phyloP scores from a whole-genome alignment of 495 filamentous ascomycete genomes.

The Echria macrotheca region DNA sequence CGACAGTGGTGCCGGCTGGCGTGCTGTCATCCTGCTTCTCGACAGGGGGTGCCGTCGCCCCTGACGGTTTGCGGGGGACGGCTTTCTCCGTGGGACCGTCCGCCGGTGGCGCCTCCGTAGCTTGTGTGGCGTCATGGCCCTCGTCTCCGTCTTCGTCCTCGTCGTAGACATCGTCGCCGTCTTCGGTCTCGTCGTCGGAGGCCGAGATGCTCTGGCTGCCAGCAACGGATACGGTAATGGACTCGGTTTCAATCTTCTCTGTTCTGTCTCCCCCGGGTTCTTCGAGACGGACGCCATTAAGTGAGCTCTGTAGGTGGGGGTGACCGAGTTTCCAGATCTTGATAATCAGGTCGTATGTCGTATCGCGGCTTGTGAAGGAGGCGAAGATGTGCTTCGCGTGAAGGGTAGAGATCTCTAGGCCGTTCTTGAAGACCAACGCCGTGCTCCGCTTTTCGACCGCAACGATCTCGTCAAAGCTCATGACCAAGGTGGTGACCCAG shows the following conservation, averaged over 20 bases:
- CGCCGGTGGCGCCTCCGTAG: slow-evolving; percentile 52
- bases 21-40: slow-evolving; percentile 55
- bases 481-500: slow-evolving; percentile 94
- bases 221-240: slow-evolving; percentile 20
- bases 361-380: slow-evolving; percentile 88
- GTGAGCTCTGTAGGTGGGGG: slow-evolving; percentile 77
- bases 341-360: slow-evolving; percentile 93
- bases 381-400: slow-evolving; percentile 95
- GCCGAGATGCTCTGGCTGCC: slow-evolving; percentile 43
- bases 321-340: slow-evolving; percentile 98
- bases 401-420: slow-evolving; percentile 90
- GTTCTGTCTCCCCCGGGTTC: slow-evolving; percentile 83
- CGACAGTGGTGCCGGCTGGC: slow-evolving; percentile 46
- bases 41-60: slow-evolving; percentile 43
- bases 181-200: slow-evolving; percentile 60
- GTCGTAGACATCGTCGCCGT: slow-evolving; percentile 61
- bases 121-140: slow-evolving; percentile 54
- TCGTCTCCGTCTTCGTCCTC: slow-evolving; percentile 70
- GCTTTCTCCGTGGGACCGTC: slow-evolving; percentile 58
- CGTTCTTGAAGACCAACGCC: slow-evolving; percentile 93
- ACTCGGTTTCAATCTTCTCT: slow-evolving; percentile 63
- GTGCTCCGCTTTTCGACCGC: slow-evolving; percentile 96
- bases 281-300: slow-evolving; percentile 78
- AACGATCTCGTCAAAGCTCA: slow-evolving; percentile 96
- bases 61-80: slow-evolving; percentile 62